A percentile compares a stretch with the other conserved stretches of the same genome.
Evolutionary conservation across 108 stramenopile genomes (phyloP).

Genomic region (Nitzschia inconspicua): DNA sequence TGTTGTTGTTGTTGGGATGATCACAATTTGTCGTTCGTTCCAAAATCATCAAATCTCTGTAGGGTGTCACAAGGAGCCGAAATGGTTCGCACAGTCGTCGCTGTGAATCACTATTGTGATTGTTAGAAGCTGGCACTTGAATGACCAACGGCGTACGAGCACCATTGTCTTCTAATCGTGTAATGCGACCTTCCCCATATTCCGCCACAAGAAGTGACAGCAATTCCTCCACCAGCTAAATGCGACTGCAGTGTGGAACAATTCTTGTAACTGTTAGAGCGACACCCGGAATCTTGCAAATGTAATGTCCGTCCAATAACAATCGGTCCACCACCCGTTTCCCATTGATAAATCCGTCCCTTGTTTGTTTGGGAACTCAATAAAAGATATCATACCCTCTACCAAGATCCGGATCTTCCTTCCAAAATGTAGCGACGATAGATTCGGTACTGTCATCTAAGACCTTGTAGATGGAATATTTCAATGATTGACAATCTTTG

Average conservation of each 20-base stretch:
- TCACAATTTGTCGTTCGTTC: no score
- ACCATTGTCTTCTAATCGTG: slow-evolving; percentile 67
- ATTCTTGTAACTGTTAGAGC: slow-evolving; percentile 32
- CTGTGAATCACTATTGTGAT: not conserved
- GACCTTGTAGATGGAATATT: slow-evolving; percentile 3
- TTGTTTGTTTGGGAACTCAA: slow-evolving; percentile 34
- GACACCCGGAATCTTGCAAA: slow-evolving; percentile 65
- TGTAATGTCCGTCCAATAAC: slow-evolving; percentile 71
- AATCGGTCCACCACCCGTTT: slow-evolving; percentile 77
- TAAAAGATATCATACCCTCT: slow-evolving; percentile 67
- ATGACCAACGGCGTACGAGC: slow-evolving; percentile 70
- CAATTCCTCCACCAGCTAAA: slow-evolving; percentile 62
- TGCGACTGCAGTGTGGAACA: slow-evolving; percentile 34
- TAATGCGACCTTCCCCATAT: slow-evolving; percentile 73
- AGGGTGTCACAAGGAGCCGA: slow-evolving; percentile 55
- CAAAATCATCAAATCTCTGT: slow-evolving; percentile 69
- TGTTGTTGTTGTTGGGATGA: not conserved
- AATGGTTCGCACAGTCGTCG: slow-evolving; percentile 44
- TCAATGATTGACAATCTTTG: not conserved
- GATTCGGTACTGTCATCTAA: not conserved
- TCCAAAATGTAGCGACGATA: slow-evolving; percentile 48
- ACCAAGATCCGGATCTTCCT: slow-evolving; percentile 65
- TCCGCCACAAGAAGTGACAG: slow-evolving; percentile 63
- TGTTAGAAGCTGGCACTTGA: slow-evolving; percentile 5
- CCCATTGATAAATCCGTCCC: slow-evolving; percentile 77